Base-by-base conservation (phyloP, 176 grass and related monocot species). In the Aegilops bicornis region DNA sequence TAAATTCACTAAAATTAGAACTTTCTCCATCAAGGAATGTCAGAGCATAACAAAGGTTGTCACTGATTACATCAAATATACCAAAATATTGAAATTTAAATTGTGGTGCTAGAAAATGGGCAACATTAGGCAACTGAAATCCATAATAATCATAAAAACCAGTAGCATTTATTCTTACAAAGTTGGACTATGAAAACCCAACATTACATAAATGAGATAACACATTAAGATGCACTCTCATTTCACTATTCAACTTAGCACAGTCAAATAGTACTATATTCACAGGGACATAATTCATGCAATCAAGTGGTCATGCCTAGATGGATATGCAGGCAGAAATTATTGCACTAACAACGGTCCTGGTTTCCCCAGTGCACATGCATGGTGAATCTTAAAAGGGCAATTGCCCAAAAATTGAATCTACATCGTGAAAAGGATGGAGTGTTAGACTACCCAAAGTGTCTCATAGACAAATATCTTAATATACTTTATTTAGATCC, bases 1-100 rank as follows among this genome's bases (percentile, higher is more conserved):
- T 78, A 61, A 79, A 84, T 71, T 70, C 27, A 72, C 64, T 74
- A 71, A 78, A 20, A 25, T 79, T 62, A 36, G 8, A 27, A 2
- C 48, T 84, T 72, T 6, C 4, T 71, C 52, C 81, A 45, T 78
- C 6, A 52, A 52, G 36, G 0, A 6, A 27, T 29, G 8, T 43
- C 8, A 68, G 64, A 61, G 40, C 3, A 61, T 69, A 42, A 10
- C 36, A 23, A 42, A n/a, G 36, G 19, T 40, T 20, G 36, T 72
- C 36, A 42, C n/a, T 42, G 10, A 37, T 39, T 72, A 42, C 4
- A 36, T 72, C 6, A 72, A 36, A 39, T 22, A 72, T 24, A 61
- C 58, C 52, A 70, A 70, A 39, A 32, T 20, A 22, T 11, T n/a
- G n/a, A 24, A 27, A 72, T 42, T n/a, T 12, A n/a, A 72, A 36